These are phyloP conservation scores for Emydomyces testavorans DNA, from an alignment of 2,329 filamentous ascomycete species.

Conservation along the genomic window DNA sequence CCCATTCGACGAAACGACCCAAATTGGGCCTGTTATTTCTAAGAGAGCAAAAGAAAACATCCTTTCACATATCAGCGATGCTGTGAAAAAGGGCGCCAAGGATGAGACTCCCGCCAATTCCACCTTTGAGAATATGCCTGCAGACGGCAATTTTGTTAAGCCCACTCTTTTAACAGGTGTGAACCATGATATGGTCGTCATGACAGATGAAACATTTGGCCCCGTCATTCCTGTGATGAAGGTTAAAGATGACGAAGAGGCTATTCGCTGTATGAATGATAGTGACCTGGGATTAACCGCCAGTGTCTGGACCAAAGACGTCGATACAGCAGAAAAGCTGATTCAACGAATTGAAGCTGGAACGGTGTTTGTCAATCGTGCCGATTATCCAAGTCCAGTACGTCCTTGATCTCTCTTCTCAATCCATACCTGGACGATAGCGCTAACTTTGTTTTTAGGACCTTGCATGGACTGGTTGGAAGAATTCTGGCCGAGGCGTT, in stretches of 20 bases:
- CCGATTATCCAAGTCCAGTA: conserved; percentile 84
- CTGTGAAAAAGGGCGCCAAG: conserved; percentile 68
- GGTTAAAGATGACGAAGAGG: conserved; percentile 69
- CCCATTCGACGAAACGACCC: conserved; percentile 64
- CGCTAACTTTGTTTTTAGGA: conserved; percentile 45
- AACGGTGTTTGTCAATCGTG: conserved; percentile 91
- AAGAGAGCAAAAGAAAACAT: conserved; percentile 66
- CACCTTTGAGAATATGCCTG: conserved; percentile 59
- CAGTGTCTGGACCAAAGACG: conserved; percentile 95
- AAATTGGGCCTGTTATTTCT: conserved; percentile 81
- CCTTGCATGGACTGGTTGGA: conserved; percentile 95
- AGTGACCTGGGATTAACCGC: conserved; percentile 88
- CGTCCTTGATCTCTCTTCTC: conserved; percentile 31
- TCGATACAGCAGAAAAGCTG: conserved; percentile 60
- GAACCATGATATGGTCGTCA: conserved; percentile 72
- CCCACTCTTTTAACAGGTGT: conserved; percentile 73
- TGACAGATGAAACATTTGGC: conserved; percentile 91
- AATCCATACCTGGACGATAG: neutral
- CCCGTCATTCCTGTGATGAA: conserved; percentile 85
- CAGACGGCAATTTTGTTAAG: conserved; percentile 78
- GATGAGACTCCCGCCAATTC: conserved; percentile 73
- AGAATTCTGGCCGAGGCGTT: conserved; percentile 86
- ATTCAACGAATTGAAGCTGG: conserved; percentile 77
- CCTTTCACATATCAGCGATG: conserved; percentile 67
- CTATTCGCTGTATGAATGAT: conserved; percentile 80